Evolutionary conservation across 352 stramenopile genomes (phyloP).

Genomic region (Globisporangium echinulatum): DNA sequence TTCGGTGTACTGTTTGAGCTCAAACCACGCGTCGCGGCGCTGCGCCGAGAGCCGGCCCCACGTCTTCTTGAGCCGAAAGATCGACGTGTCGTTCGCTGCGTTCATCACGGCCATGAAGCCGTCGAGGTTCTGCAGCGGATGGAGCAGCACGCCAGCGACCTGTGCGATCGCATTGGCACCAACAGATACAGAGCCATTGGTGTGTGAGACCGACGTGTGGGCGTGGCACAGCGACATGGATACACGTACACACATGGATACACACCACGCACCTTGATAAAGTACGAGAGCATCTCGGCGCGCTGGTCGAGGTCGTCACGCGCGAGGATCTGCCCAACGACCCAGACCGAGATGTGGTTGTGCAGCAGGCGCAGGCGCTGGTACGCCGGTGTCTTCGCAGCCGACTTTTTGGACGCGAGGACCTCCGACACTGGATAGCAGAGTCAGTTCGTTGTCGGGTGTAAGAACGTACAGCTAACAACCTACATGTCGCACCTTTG

Average conservation of each 20-base stretch:
- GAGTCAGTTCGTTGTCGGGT: neutral
- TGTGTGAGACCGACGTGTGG: neutral
- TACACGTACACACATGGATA: neutral
- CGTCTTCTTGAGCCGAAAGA: conserved; percentile 85
- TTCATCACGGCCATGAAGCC: conserved; percentile 90
- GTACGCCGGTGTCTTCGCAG: conserved; percentile 75
- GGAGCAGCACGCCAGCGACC: conserved; percentile 67
- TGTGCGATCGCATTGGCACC: conserved; percentile 7
- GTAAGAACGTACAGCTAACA: neutral
- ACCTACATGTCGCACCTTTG: conserved; percentile 35
- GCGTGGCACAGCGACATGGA: too few species aligned
- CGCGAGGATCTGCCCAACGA: conserved; percentile 75
- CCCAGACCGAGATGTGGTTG: conserved; percentile 84
- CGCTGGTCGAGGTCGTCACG: conserved; percentile 75
- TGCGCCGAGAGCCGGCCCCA: conserved; percentile 66
- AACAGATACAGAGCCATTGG: neutral
- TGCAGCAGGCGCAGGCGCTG: conserved; percentile 77
- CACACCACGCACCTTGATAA: conserved; percentile 51
- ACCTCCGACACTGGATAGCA: conserved; percentile 60
- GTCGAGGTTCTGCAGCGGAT: conserved; percentile 80
- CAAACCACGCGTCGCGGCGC: conserved; percentile 74
- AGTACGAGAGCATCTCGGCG: conserved; percentile 75
- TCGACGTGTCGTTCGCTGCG: conserved; percentile 79
- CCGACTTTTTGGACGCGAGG: conserved; percentile 64
- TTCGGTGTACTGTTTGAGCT: conserved; percentile 77